Percentiles rank a stretch among this genome's conserved stretches.
These are phyloP conservation scores for Dactylellina cionopaga DNA, from an alignment of 2,329 filamentous ascomycete species.

Conservation along the genomic window DNA sequence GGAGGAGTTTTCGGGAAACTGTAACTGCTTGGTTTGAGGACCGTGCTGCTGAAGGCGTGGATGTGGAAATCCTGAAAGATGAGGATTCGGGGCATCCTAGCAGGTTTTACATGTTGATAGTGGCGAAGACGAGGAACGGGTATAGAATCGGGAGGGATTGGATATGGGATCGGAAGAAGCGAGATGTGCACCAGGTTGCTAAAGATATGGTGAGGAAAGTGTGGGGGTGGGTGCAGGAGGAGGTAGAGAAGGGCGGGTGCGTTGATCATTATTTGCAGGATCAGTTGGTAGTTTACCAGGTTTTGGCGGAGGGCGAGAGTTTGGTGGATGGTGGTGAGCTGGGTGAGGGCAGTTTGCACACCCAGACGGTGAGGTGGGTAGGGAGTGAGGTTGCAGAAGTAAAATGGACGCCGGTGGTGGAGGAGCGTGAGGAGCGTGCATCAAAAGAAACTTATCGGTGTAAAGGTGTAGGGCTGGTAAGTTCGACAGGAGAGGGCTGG, in stretches of 20 bases:
- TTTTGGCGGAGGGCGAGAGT: slow-evolving; percentile 67
- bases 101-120: slow-evolving; percentile 69
- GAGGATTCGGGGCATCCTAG: slow-evolving; percentile 67
- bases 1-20: slow-evolving; percentile 31
- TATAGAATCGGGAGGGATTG: slow-evolving; percentile 53
- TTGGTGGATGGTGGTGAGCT: slow-evolving; percentile 60
- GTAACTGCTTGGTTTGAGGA: slow-evolving; percentile 25
- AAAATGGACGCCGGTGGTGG: slow-evolving; percentile 27
- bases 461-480: slow-evolving; percentile 36
- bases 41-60: slow-evolving; percentile 55
- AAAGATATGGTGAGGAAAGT: slow-evolving; percentile 47
- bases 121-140: slow-evolving; percentile 65
- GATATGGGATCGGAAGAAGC: slow-evolving; percentile 48
- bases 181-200: slow-evolving; percentile 27
- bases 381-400: slow-evolving; percentile 62
- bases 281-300: slow-evolving; percentile 71
- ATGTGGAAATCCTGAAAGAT: slow-evolving; percentile 63
- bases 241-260: slow-evolving; percentile 63
- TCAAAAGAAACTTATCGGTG: slow-evolving; percentile 21
- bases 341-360: slow-evolving; percentile 61
- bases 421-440: not conserved
- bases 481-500: slow-evolving; percentile 40
- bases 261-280: slow-evolving; percentile 71
- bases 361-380: slow-evolving; percentile 72
- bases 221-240: slow-evolving; percentile 53